A percentile compares a stretch with the other conserved stretches of the same genome.
Evolutionary conservation across 2,329 filamentous ascomycete species (phyloP).

Genomic region (Ramularia endophylla): DNA sequence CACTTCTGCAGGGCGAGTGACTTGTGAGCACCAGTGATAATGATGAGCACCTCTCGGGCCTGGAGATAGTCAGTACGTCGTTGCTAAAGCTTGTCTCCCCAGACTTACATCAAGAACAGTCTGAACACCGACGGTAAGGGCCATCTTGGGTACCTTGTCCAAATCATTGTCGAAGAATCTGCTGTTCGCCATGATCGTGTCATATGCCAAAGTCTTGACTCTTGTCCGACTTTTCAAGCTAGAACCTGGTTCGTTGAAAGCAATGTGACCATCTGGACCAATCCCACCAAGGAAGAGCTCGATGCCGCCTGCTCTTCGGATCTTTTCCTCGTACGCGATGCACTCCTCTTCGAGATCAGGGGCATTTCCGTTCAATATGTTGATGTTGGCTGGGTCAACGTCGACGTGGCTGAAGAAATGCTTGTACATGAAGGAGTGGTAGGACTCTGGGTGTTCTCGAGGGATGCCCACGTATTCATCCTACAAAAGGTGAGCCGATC

Average conservation of each 20-base stretch:
- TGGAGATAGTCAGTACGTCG: slow-evolving; percentile 21
- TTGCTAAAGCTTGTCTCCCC: not conserved
- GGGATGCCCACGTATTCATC: slow-evolving; percentile 84
- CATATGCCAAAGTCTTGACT: slow-evolving; percentile 81
- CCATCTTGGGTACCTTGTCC: slow-evolving; percentile 69
- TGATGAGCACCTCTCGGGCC: slow-evolving; percentile 73
- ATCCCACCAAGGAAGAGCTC: slow-evolving; percentile 82
- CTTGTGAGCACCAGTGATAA: slow-evolving; percentile 77
- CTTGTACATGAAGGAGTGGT: slow-evolving; percentile 92
- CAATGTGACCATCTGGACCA: slow-evolving; percentile 80
- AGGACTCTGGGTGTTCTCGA: slow-evolving; percentile 76
- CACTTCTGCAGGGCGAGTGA: slow-evolving; percentile 72
- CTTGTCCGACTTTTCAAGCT: slow-evolving; percentile 70
- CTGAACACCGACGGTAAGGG: slow-evolving; percentile 76
- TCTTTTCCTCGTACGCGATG: slow-evolving; percentile 71
- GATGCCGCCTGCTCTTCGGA: slow-evolving; percentile 68
- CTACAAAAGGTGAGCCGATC: slow-evolving; percentile 34
- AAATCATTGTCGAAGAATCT: slow-evolving; percentile 76
- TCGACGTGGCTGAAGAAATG: slow-evolving; percentile 85
- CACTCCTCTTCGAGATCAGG: slow-evolving; percentile 70
- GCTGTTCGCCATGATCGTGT: slow-evolving; percentile 80
- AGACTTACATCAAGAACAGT: slow-evolving; percentile 63
- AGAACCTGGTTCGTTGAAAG: slow-evolving; percentile 85
- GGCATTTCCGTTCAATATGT: slow-evolving; percentile 79
- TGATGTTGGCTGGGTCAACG: slow-evolving; percentile 72